Evolutionary conservation across 75 land plant species (phyloP), one percentile per base, ranked within the genome.

Genomic region (Isoetes taiwanensis): DNA sequence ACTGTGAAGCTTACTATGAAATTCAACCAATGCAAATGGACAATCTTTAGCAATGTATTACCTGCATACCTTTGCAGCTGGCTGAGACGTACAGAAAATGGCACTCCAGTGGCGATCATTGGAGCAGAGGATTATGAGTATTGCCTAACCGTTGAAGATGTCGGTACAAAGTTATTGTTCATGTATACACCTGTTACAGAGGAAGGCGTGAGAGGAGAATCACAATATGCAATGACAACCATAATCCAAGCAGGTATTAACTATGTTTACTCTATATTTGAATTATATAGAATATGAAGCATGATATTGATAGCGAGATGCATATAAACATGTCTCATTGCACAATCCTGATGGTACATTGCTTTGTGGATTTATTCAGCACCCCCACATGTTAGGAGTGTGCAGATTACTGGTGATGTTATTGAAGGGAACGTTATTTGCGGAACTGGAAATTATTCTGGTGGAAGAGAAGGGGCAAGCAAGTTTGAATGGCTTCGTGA

Each of bases 101-200:
- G 80, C 39, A 81, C 74, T 41, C 97, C 94, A 3, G 85, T 78
- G 10, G 88, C 76, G 6, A 91, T 91, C 42, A 24, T 56, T 59
- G 94, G 97, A 30, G 97, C 97, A 27, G 97, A 91, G 61, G 82
- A 86, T 23, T 78, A 74, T 25, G 88, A 86, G 62, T 91, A 91
- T 52, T 46, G 33, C 34, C 71, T 83, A 57, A 68, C 79, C 5
- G 25, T 81, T 10, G 94, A 91, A 63, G 94, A 91, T 50, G 76
- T 91, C 62, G 83, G 72, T 61, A 81, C 78, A 16, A 77, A 81
- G 66, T 78, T 91, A 57, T 77, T 91, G 26, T 82, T 83, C 40
- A 86, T 91, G 88, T 91, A 83, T 52, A 91, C 94, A 30, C 98
- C 98, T 32, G 98, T 86, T 11, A 86, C 98, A 52, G 75, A 91